Conservation (phyloP, 257 asterid species). For the Ajuga chamaepitys region DNA sequence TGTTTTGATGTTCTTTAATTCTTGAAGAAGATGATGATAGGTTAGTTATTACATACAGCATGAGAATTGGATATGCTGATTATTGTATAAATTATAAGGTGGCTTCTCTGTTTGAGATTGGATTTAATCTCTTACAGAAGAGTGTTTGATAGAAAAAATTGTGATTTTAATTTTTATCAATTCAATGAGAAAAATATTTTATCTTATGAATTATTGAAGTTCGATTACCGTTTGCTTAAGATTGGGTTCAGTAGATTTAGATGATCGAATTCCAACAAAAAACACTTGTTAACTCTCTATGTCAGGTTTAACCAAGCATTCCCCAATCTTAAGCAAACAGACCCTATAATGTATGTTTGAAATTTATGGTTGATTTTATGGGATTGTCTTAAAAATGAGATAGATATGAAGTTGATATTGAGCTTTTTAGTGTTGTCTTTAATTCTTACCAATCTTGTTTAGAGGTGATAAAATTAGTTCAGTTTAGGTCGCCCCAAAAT, state of each 20-base stretch:
- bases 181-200: not conserved
- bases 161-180: slow-evolving; percentile 9
- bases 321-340: too few species aligned
- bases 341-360: not conserved
- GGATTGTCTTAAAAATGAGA: not conserved
- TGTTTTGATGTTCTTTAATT: slow-evolving; percentile 31
- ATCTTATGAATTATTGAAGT: not conserved
- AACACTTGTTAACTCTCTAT: too few species aligned
- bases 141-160: slow-evolving; percentile 18
- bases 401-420: not conserved
- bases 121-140: slow-evolving; percentile 39
- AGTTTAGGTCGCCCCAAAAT: too few species aligned
- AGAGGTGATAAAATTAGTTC: too few species aligned
- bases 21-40: slow-evolving; percentile 33
- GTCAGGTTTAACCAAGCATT: too few species aligned
- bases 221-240: not conserved
- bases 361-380: not conserved
- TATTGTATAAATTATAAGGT: slow-evolving; percentile 23
- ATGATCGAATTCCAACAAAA: too few species aligned
- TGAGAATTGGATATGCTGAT: slow-evolving; percentile 18
- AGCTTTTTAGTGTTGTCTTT: not conserved
- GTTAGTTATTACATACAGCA: slow-evolving; percentile 1
- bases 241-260: too few species aligned
- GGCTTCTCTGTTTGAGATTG: slow-evolving; percentile 48
- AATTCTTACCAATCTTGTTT: slow-evolving; percentile 18